phyloP scores from a whole-genome alignment of 495 filamentous ascomycete species.

The Hypoxylon subgilvum region DNA sequence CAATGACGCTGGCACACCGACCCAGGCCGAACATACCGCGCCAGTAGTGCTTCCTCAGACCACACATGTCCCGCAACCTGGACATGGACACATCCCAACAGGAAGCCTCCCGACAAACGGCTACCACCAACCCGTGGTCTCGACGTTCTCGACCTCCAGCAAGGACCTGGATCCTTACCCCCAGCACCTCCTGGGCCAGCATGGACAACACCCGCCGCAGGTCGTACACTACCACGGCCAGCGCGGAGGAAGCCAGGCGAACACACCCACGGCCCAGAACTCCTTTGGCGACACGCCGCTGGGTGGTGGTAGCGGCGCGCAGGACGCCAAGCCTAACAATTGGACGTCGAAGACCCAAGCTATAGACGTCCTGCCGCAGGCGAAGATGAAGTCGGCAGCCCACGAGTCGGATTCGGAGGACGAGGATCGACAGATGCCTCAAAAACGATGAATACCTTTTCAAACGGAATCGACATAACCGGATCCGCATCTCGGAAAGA shows the following conservation, averaged over 20 bases:
- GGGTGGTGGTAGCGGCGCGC: constrained; percentile 50
- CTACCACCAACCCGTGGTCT: constrained; percentile 70
- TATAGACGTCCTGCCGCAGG: constrained; percentile 49
- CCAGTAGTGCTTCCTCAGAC: constrained; percentile 31
- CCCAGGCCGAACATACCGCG: constrained; percentile 57
- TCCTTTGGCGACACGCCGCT: constrained; percentile 47
- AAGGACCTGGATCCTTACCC: constrained; percentile 76
- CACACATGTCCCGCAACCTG: constrained; percentile 36
- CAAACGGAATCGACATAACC: neutral
- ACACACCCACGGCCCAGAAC: constrained; percentile 60
- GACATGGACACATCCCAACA: constrained; percentile 52
- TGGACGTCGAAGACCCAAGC: constrained; percentile 37
- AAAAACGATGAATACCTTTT: constrained; percentile 3
- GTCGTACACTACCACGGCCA: constrained; percentile 68
- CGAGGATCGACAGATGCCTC: constrained; percentile 21
- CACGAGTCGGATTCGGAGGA: constrained; percentile 17
- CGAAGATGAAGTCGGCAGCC: constrained; percentile 39
- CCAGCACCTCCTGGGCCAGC: constrained; percentile 65
- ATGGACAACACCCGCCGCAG: constrained; percentile 65
- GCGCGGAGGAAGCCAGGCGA: constrained; percentile 64
- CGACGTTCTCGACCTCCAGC: constrained; percentile 76
- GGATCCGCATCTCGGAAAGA: neutral
- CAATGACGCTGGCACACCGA: constrained; percentile 60
- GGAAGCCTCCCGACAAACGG: constrained; percentile 57
- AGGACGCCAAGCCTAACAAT: constrained; percentile 45